Conservation (phyloP, 2,329 filamentous ascomycete species). For the Akanthomyces uredinophilus region DNA sequence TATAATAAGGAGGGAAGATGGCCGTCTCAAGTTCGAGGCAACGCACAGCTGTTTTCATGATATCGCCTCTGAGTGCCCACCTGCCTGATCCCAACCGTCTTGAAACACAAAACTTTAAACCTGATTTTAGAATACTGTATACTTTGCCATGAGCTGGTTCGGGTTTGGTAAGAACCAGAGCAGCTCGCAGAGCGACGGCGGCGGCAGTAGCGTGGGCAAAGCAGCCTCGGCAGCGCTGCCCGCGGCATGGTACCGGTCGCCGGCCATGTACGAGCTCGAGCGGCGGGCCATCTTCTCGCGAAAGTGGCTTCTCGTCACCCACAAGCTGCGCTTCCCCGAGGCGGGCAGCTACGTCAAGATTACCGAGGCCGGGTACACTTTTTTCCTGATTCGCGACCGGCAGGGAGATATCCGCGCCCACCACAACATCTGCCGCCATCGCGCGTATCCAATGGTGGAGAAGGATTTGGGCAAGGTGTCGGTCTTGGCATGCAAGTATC, state of each 20-base stretch:
- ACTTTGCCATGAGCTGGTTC: slow-evolving; percentile 14
- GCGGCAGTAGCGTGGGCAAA: slow-evolving; percentile 3
- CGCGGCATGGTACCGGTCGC: slow-evolving; percentile 31
- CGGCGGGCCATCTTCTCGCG: slow-evolving; percentile 52
- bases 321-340: slow-evolving; percentile 18
- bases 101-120: too few species aligned
- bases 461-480: slow-evolving; percentile 17
- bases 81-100: too few species aligned
- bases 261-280: slow-evolving; percentile 53
- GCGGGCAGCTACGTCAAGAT: slow-evolving; percentile 19
- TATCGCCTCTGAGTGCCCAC: too few species aligned
- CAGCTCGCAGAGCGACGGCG: not conserved
- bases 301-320: slow-evolving; percentile 51
- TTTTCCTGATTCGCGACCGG: slow-evolving; percentile 21
- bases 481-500: slow-evolving; percentile 16
- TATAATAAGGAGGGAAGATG: not conserved
- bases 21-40: not conserved
- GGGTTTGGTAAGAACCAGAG: not conserved
- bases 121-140: too few species aligned
- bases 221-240: slow-evolving; percentile 20
- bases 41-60: too few species aligned
- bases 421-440: slow-evolving; percentile 21
- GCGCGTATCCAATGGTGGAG: slow-evolving; percentile 20
- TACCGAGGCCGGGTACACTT: slow-evolving; percentile 19
- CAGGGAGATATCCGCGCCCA: slow-evolving; percentile 19